These are phyloP conservation scores for Albifimbria verrucaria DNA, from an alignment of 2,329 filamentous ascomycete genomes.

Conservation along the genomic window DNA sequence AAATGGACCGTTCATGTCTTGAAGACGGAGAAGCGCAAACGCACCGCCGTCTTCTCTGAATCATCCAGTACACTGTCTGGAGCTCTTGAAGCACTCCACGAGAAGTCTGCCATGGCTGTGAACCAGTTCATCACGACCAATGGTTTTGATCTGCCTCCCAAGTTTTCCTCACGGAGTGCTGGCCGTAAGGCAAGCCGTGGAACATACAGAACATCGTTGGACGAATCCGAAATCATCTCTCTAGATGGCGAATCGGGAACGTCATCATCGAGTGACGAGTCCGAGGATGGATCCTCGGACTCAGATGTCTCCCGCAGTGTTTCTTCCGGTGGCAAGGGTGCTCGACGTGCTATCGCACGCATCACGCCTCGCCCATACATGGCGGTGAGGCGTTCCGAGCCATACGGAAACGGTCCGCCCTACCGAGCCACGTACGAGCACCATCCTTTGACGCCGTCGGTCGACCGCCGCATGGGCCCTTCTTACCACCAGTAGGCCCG, in stretches of 20 bases:
- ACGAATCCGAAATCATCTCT: slow-evolving; percentile 17
- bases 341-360: background rate
- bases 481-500: too few species aligned
- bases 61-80: slow-evolving; percentile 22
- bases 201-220: background rate
- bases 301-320: slow-evolving; percentile 11
- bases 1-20: slow-evolving; percentile 22
- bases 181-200: background rate
- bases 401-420: background rate
- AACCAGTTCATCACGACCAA: slow-evolving; percentile 24
- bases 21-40: slow-evolving; percentile 19
- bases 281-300: slow-evolving; percentile 12
- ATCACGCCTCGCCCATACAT: background rate
- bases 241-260: slow-evolving; percentile 5
- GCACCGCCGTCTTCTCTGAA: slow-evolving; percentile 28
- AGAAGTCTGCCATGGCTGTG: slow-evolving; percentile 35
- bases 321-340: background rate
- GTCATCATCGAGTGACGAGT: slow-evolving; percentile 14
- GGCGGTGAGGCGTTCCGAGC: background rate
- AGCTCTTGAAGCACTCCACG: slow-evolving; percentile 34
- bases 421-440: background rate
- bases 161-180: slow-evolving; percentile 2
- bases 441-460: background rate
- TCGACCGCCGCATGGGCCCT: background rate
- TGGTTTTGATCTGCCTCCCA: slow-evolving; percentile 25